Evolutionary conservation across 768 basidiomycete genomes (phyloP), one percentile per base, ranked within the genome.

Genomic region (Hericium rajendrae): DNA sequence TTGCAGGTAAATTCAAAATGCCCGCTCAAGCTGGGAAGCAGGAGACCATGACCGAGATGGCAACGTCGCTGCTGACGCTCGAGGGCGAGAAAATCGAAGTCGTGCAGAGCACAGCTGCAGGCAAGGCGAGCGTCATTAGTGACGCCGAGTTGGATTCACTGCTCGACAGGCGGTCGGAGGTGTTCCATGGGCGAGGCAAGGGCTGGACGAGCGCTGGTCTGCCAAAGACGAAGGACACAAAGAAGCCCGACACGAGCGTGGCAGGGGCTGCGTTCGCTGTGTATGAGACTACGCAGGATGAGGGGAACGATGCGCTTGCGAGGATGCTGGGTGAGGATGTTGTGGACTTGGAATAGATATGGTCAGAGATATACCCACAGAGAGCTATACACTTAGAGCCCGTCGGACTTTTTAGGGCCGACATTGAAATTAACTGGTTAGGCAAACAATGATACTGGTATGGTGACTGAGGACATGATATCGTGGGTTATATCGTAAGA

Each of bases 61-160:
- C 91, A 0, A 81, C 87, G 18, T 78, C 83, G 18, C 72, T 97
- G 43, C 75, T 95, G 22, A 77, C 76, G 38, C 79, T 95, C 3
- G 93, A 95, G 66, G 87, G 87, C 15, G 91, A 97, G 71, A 85
- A 93, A 67, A 91, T 97, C 57, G 82, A 91, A 54, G 85, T 97
- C 11, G 91, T 92, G 16, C 83, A 83, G 2, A 78, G 83, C 64
- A 88, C 84, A 16, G 82, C 78, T 22, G 81, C 80, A 61, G 86
- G 83, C 39, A 85, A 85, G 67, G 74, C 76, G 48, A 80, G 80
- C 38, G 83, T 97, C 52, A 76, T 99, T 64, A 86, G 84, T 60
- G 90, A 97, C 54, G 79, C 77, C 41, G 91, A 97, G 64, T 71
- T 99, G 38, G 83, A 86, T 22, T 76, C 82, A 66, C 74, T 98